Percentiles rank a stretch among this genome's conserved stretches.
Conservation (phyloP, 2,329 filamentous ascomycete genomes). For the Truncatella angustata region DNA sequence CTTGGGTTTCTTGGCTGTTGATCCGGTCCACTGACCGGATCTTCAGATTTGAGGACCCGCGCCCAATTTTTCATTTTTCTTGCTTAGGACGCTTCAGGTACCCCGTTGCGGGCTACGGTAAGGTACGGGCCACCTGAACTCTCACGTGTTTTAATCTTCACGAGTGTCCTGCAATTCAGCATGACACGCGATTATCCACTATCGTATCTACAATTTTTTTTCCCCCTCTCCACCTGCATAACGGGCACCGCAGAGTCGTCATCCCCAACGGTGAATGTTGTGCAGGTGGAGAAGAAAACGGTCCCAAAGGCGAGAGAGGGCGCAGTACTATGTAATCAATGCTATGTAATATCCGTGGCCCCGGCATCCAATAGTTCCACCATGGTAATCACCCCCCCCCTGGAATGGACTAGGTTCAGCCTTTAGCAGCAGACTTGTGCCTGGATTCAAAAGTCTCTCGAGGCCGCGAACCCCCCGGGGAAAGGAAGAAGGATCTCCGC, state of each 20-base stretch:
- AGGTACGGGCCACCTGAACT: background rate
- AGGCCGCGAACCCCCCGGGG: background rate
- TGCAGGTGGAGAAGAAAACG: background rate
- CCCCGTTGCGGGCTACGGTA: background rate
- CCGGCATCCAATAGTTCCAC: background rate
- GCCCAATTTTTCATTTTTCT: background rate
- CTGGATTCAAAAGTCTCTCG: background rate
- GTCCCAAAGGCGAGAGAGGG: too few species aligned
- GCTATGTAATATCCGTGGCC: background rate
- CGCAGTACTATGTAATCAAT: too few species aligned
- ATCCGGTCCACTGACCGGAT: slow-evolving; percentile 1
- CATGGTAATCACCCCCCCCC: too few species aligned
- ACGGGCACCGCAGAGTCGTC: background rate
- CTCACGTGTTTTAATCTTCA: background rate
- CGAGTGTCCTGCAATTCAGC: background rate
- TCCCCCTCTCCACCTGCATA: background rate
- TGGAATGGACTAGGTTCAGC: too few species aligned
- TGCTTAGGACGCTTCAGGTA: background rate
- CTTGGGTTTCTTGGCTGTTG: background rate
- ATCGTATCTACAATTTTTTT: background rate
- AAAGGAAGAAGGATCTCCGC: background rate
- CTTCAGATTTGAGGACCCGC: background rate
- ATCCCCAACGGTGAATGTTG: background rate
- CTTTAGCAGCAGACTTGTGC: background rate
- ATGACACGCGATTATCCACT: background rate